Conservation (phyloP, 78 protist species). For the Dictyostelium brefeldianum region DNA sequence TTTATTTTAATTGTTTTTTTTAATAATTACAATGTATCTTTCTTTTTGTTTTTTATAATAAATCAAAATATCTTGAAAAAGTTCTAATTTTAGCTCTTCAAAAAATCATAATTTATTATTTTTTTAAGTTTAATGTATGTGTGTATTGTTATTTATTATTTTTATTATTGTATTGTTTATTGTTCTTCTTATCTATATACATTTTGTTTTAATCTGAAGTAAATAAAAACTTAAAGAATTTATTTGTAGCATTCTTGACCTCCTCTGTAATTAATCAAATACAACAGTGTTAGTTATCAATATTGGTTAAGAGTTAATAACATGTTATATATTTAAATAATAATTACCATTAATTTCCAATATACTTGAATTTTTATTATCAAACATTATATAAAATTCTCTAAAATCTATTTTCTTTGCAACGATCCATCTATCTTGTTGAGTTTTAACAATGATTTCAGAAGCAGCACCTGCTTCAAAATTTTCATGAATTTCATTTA, state of each 20-base stretch:
- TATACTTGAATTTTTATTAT: slow-evolving; percentile 69
- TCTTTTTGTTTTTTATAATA: too few relatives aligned
- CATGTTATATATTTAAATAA: not conserved
- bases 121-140: not conserved
- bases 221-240: slow-evolving; percentile 60
- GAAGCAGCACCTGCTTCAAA: slow-evolving; percentile 57
- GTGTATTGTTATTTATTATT: not conserved
- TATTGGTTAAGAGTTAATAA: not conserved
- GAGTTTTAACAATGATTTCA: slow-evolving; percentile 63
- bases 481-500: slow-evolving; percentile 82
- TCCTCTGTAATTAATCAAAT: slow-evolving; percentile 32
- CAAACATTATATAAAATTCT: slow-evolving; percentile 86
- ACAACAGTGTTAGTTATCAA: not conserved
- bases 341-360: slow-evolving; percentile 82
- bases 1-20: too few relatives aligned
- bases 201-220: slow-evolving; percentile 28
- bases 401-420: slow-evolving; percentile 85
- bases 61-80: too few relatives aligned
- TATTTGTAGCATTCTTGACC: slow-evolving; percentile 41
- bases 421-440: slow-evolving; percentile 83
- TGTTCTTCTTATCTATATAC: too few relatives aligned
- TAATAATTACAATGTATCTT: too few relatives aligned
- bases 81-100: too few relatives aligned
- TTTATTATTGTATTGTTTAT: not conserved
- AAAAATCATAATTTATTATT: too few relatives aligned